phyloP scores from a whole-genome alignment of 805 yeast genomes.

The Candida pini region DNA sequence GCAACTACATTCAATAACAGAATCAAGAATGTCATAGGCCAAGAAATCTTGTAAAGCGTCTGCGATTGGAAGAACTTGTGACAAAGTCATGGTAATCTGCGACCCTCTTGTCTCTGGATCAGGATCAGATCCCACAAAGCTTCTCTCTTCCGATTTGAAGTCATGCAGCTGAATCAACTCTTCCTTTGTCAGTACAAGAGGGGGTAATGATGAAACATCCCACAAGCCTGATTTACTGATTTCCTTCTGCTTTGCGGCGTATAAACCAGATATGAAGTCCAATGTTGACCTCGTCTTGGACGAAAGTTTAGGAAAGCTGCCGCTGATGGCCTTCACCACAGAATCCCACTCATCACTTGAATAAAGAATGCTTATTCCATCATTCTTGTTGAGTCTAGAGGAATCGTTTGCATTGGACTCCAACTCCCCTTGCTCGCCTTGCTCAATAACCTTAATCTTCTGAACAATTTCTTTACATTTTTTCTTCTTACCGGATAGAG shows the following conservation, averaged over 20 bases:
- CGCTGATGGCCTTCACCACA: conserved; percentile 17
- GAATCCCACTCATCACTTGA: conserved; percentile 26
- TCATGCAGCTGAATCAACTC: conserved; percentile 16
- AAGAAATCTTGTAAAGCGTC: neutral
- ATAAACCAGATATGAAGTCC: conserved; percentile 18
- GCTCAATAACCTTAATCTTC: conserved; percentile 15
- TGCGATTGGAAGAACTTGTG: conserved; percentile 10
- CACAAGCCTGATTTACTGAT: conserved; percentile 6
- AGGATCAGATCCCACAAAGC: conserved; percentile 12
- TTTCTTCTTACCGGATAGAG: conserved; percentile 27
- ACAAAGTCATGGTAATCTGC: conserved; percentile 11
- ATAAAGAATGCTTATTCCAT: conserved; percentile 18
- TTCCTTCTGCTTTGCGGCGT: conserved; percentile 8
- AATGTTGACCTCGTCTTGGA: conserved; percentile 19
- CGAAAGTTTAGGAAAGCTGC: conserved; percentile 23
- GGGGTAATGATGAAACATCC: conserved; percentile 15
- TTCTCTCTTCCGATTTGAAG: conserved; percentile 11
- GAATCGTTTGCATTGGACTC: too few species aligned
- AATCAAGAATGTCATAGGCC: neutral
- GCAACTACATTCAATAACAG: conserved; percentile 1
- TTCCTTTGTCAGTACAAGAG: conserved; percentile 13
- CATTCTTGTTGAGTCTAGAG: too few species aligned
- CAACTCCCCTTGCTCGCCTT: too few species aligned
- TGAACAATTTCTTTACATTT: conserved; percentile 24
- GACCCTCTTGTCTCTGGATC: conserved; percentile 4